Base-by-base conservation (phyloP, 495 filamentous ascomycete species). In the Penicillium flavigenum region DNA sequence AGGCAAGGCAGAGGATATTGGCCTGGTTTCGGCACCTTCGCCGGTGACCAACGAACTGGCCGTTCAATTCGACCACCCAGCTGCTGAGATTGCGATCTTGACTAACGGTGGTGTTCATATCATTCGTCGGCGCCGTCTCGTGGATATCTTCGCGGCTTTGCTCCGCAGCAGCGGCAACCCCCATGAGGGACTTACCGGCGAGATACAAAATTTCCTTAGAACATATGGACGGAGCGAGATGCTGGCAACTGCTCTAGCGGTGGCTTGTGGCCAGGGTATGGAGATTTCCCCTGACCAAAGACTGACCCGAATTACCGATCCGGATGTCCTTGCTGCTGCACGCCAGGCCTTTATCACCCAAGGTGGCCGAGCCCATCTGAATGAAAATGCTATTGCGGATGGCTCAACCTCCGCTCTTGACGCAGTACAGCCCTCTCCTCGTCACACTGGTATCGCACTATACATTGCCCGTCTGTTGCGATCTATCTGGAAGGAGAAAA, bases 261-360 rank as follows among this genome's bases (percentile, higher is more conserved):
- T 98, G n/a, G 92, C 92, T 14, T 99, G 94, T 68, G 91, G 93
- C 12, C 91, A 96, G 68, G 91, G 89, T 17, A 82, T 86, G 22
- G 91, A 93, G 62, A 80, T 92, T 44, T 83, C 85, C 0, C 79
- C 86, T 0, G 88, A 91, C 52, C 79, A 83, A 24, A 83, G 90
- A 47, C 76, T 91, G 0, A 80, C 83, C 0, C 80, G 79, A 51
- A 81, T 91, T 50, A 86, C 82, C n/a, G 94, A 97, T 63, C 87
- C 88, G 1, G 81, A 88, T 38, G 87, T 96, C 20, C 76, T 93
- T 20, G 90, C 94, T 61, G 81, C 84, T 45, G 94, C 94, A 5
- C 84, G 91, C 57, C 88, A 88, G 63, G 88, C 86, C 4, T 97
- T 95, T 65, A 90, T 98, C 54, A 91, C 92, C 47, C 89, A 84